Base-by-base conservation (phyloP, 1,284 basidiomycete genomes). In the Ceratobasidium sp. region DNA sequence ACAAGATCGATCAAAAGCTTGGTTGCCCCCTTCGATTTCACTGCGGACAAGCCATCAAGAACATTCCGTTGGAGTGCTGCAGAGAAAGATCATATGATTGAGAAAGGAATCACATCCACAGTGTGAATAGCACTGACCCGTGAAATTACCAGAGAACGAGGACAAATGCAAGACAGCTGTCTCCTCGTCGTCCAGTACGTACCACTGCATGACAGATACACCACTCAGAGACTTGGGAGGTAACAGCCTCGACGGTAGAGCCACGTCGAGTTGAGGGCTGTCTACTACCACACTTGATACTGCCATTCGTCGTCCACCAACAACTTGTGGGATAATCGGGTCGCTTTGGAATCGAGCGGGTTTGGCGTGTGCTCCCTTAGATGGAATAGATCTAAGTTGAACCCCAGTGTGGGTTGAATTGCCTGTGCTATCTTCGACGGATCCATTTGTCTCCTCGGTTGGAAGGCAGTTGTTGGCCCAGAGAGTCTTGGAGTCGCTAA, bases 101-200 rank as follows among this genome's bases (percentile, higher is more conserved):
- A 41, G 36, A 41, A 36, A 54, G 31, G 31, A 22, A 22, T 1
- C 81, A 75, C 90, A 85, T 1, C 77, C 77, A 63, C 81, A 80
- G 77, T 87, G 88, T 75, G 27, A 65, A 22, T 41, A 11, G 36
- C 2, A 60, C 66, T 4, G 45, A 65, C 71, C 29, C 22, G 19
- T 22, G 24, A 83, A 81, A 1, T 77, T 76, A 14, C 86, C 87
- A 0, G 85, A 85, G 80, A 90, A 90, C 79, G 88, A 89, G 19
- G 89, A 88, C 19, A 90, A 84, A n/a, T 87, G 86, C 64, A 90
- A 81, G 2, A 90, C 87, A 47, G 88, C 89, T 1, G 88, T 89
- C 77, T 84, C 85, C 22, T 81, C 82, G 75, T 90, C 88, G 1
- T 85, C 80, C 9, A 90, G 80, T 79, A 89, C 76, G 79, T 86